These are phyloP conservation scores for Tuber indicum DNA, from an alignment of 495 filamentous ascomycete genomes.

Conservation along the genomic window DNA sequence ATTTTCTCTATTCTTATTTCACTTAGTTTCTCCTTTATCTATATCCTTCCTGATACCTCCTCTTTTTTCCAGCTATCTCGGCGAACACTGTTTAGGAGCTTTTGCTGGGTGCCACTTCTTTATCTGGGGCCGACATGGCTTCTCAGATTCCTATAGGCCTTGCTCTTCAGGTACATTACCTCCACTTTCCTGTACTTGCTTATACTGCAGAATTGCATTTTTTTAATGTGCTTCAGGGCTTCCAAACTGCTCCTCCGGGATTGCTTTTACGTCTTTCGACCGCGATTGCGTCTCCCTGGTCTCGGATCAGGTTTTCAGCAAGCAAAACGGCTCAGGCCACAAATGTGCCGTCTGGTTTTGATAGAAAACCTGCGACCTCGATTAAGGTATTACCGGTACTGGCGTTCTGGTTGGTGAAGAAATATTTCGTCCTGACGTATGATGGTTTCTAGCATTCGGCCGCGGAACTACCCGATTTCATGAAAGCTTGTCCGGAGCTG, in stretches of 20 bases:
- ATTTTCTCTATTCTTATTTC: neutral
- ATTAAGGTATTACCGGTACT: neutral
- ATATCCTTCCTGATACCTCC: neutral
- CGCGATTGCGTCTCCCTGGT: slow-evolving; percentile 21
- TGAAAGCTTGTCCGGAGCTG: slow-evolving; percentile 26
- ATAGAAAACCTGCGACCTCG: neutral
- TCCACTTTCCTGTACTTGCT: slow-evolving; percentile 9
- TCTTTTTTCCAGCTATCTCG: neutral
- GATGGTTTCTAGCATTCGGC: slow-evolving; percentile 11
- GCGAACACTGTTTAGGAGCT: neutral
- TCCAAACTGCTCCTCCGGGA: slow-evolving; percentile 21
- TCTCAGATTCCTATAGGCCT: slow-evolving; percentile 32
- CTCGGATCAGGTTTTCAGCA: slow-evolving; percentile 8
- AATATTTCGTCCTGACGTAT: neutral
- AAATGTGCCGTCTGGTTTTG: neutral
- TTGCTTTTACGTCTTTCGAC: slow-evolving; percentile 24
- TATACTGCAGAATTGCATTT: neutral
- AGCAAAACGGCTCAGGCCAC: slow-evolving; percentile 5
- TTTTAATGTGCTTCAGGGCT: slow-evolving; percentile 12
- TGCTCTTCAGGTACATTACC: slow-evolving; percentile 26
- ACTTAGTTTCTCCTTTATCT: neutral
- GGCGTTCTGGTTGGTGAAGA: neutral
- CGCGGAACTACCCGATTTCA: slow-evolving; percentile 24
- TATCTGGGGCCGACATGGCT: slow-evolving; percentile 34
- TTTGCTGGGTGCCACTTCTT: neutral